A percentile compares a stretch with the other conserved stretches of the same genome.
Conservation (phyloP, 371 early-diverging fungal species). For the Rhizopus delemar region DNA sequence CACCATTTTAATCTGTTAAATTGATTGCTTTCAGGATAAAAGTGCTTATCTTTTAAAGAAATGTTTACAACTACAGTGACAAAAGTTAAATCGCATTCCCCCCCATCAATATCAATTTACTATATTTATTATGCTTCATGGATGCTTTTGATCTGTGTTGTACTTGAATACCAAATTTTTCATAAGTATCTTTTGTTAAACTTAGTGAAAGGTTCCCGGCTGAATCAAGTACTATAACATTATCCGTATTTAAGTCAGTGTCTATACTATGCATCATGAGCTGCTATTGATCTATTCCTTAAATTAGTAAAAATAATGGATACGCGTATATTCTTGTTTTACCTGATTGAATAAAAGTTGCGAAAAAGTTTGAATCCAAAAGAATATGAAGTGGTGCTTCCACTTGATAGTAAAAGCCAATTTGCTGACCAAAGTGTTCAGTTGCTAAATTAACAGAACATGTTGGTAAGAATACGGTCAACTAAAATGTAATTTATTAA, state of each 20-base stretch:
- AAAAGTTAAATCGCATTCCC: slow-evolving; percentile 2
- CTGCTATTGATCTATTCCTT: slow-evolving; percentile 18
- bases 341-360: slow-evolving; percentile 34
- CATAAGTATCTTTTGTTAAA: slow-evolving; percentile 58
- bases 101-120: slow-evolving; percentile 28
- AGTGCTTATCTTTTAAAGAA: slow-evolving; percentile 36
- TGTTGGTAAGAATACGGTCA: slow-evolving; percentile 32
- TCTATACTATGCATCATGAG: slow-evolving; percentile 43
- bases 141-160: slow-evolving; percentile 36
- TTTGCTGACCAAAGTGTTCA: slow-evolving; percentile 15
- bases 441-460: slow-evolving; percentile 28
- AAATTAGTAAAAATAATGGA: background rate
- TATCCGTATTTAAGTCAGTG: slow-evolving; percentile 53
- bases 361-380: slow-evolving; percentile 34
- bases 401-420: slow-evolving; percentile 39
- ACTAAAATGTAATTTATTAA: slow-evolving; percentile 4
- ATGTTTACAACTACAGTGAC: slow-evolving; percentile 44
- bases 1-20: slow-evolving; percentile 60
- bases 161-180: slow-evolving; percentile 58
- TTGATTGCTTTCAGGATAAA: slow-evolving; percentile 51
- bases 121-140: slow-evolving; percentile 47
- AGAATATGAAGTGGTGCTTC: slow-evolving; percentile 35
- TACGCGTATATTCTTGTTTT: slow-evolving; percentile 3
- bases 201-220: slow-evolving; percentile 54
- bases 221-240: slow-evolving; percentile 53